Percentiles rank a stretch among this genome's conserved stretches.
Evolutionary conservation across 75 land plant genomes (phyloP).

Genomic region (Pinus albicaulis): DNA sequence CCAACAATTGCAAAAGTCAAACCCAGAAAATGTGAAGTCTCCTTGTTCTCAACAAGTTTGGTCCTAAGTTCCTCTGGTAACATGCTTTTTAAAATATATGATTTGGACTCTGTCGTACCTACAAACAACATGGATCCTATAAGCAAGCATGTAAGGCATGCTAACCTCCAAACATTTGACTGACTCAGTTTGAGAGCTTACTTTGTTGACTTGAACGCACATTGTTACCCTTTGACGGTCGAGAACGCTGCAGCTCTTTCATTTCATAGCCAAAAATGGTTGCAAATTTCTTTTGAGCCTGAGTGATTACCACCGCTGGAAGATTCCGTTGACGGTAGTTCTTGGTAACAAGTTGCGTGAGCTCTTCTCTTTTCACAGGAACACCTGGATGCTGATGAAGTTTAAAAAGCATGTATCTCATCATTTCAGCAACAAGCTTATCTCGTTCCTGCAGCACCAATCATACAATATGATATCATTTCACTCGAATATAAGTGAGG

Average conservation of each 20-base stretch:
- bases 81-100: slow-evolving; percentile 68
- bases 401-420: slow-evolving; percentile 82
- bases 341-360: slow-evolving; percentile 69
- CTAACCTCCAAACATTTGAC: neutral
- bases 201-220: slow-evolving; percentile 52
- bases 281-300: slow-evolving; percentile 64
- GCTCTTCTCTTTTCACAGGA: slow-evolving; percentile 86
- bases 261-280: slow-evolving; percentile 82
- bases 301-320: slow-evolving; percentile 56
- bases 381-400: slow-evolving; percentile 76
- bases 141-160: neutral
- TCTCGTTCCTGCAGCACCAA: slow-evolving; percentile 66
- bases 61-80: slow-evolving; percentile 59
- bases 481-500: neutral
- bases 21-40: slow-evolving; percentile 52
- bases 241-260: slow-evolving; percentile 68
- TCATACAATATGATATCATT: neutral
- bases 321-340: slow-evolving; percentile 61
- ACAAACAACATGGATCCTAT: slow-evolving; percentile 13
- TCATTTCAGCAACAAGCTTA: slow-evolving; percentile 80
- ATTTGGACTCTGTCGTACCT: slow-evolving; percentile 59
- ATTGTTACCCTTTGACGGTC: slow-evolving; percentile 36
- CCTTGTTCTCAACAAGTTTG: slow-evolving; percentile 60
- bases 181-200: slow-evolving; percentile 1
- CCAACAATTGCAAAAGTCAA: slow-evolving; percentile 72